Evolutionary conservation across 2,329 filamentous ascomycete genomes (phyloP).

Genomic region (Grosmannia huntii): DNA sequence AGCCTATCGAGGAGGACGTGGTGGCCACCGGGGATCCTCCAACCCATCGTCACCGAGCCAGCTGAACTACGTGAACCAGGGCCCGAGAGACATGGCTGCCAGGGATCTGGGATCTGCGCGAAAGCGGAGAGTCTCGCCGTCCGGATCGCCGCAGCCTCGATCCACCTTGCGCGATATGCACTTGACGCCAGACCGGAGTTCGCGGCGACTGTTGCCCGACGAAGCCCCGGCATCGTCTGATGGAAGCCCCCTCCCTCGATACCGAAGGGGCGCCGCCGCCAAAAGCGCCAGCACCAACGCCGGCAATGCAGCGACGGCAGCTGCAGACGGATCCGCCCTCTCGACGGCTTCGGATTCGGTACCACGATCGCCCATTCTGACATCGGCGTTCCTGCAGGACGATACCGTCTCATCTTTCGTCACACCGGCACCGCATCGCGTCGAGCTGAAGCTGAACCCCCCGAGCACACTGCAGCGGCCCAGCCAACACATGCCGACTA

Average conservation of each 20-base stretch:
- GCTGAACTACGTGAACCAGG: constrained; percentile 47
- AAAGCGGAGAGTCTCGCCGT: constrained; percentile 43
- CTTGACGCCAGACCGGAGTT: constrained; percentile 44
- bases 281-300: constrained; percentile 3
- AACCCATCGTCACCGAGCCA: constrained; percentile 56
- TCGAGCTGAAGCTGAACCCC: constrained; percentile 63
- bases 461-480: constrained; percentile 71
- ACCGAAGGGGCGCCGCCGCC: constrained; percentile 28
- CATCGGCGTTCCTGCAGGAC: constrained; percentile 49
- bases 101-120: constrained; percentile 37
- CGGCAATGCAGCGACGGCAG: constrained; percentile 3
- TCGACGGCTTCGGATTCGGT: constrained; percentile 15
- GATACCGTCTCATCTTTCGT: constrained; percentile 51
- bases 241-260: constrained; percentile 48
- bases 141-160: constrained; percentile 41
- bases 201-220: constrained; percentile 26
- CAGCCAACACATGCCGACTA: constrained; percentile 76
- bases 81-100: constrained; percentile 40
- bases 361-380: constrained; percentile 47
- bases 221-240: constrained; percentile 27
- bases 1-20: constrained; percentile 46
- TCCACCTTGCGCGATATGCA: constrained; percentile 37
- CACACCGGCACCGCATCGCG: constrained; percentile 60
- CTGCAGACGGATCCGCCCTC: constrained; percentile 6
- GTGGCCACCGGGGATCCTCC: constrained; percentile 54